Base-by-base conservation (phyloP, 352 stramenopile genomes). In the Salisapilia sapeloensis region DNA sequence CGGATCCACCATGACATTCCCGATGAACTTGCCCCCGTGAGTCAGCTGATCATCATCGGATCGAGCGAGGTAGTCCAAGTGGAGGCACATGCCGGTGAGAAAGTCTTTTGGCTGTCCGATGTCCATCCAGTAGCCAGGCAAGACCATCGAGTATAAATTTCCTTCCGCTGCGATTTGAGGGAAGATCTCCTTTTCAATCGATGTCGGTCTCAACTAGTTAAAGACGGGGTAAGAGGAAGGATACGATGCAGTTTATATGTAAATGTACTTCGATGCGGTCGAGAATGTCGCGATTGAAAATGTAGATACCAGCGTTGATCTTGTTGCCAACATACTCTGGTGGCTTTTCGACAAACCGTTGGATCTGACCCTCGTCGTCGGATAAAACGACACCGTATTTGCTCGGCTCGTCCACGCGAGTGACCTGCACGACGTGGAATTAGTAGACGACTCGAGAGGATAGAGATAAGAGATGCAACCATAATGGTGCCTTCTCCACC, bases 31-130 rank as follows among this genome's bases (percentile, higher is more conserved):
- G 16, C 56, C 42, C 12, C 70, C 72, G 0, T 43, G 69, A 4
- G 69, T 61, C 27, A 93, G 46, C 31, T 43, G 37, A 4, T 62
- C 40, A 2, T 54, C 28, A 19, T 67, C 60, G 16, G 44, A 64
- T 35, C 57, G 53, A 33, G 65, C 50, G 15, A 92, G 37, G 40
- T 56, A 86, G 32, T 83, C 62, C 24, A 93, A 43, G 46, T 92
- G 75, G 16, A 89, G 54, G 44, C 64, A 87, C 64, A 90, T 86
- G 34, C 79, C 79, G 24, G 72, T 61, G 6, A 93, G 41, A 31
- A 87, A 93, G 45, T 93, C 71, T 50, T 90, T 92, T 23, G 79
- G 79, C 57, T 93, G 75, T 9, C 79, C 79, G 24, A 93, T 84
- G 30, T 93, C 79, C 70, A 91, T 92, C 79, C 79, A 93, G 52